Base-by-base conservation (phyloP, 2,329 filamentous ascomycete species). In the Aspergillus fructus region DNA sequence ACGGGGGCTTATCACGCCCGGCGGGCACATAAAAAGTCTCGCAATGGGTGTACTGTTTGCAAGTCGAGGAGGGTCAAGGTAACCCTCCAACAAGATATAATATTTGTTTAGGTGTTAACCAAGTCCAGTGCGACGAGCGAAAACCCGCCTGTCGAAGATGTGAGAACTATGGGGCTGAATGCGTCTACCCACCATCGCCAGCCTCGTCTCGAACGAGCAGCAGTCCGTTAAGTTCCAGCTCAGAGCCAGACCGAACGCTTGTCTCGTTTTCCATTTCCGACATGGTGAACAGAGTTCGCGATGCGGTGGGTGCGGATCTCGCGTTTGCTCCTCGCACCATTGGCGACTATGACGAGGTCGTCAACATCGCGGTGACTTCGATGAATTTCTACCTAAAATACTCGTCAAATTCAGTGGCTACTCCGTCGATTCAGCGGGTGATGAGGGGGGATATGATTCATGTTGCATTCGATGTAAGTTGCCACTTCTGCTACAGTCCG, bases 21-120 rank as follows among this genome's bases (percentile, higher is more conserved):
- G 21, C 53, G 61, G 15, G 40, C 62, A 0, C 70, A 72, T 54
- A 65, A 59, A 11, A 72, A 72, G 33, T 71, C 70, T 5, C 58
- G 69, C 41, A 53, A 57, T 0, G 69, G 70, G 0, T 71, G 70
- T 49, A 15, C 65, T 11, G 60, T 63, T 2, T 72, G 70, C 57
- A 72, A 72, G 51, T 63, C 60, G 39, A 58, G 70, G 33, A 62
- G 67, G 49, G 61, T 72, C 17, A 72, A 72, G 63, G 70, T 71
- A 46, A 19, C 21, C 5, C 13, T 15, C 1, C 6, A 6, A 21
- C 2, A 21, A 3, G 19, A 11, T 9, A 30, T 15, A 8, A 30
- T 27, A 8, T 23, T 27, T 37, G 21, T n/a, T 15, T 12, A 3
- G 1, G 7, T 13, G 5, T n/a, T 53, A 41, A 50, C 46, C 5